phyloP scores from a whole-genome alignment of 371 early-diverging fungal species.

The Mucor racemosus region DNA sequence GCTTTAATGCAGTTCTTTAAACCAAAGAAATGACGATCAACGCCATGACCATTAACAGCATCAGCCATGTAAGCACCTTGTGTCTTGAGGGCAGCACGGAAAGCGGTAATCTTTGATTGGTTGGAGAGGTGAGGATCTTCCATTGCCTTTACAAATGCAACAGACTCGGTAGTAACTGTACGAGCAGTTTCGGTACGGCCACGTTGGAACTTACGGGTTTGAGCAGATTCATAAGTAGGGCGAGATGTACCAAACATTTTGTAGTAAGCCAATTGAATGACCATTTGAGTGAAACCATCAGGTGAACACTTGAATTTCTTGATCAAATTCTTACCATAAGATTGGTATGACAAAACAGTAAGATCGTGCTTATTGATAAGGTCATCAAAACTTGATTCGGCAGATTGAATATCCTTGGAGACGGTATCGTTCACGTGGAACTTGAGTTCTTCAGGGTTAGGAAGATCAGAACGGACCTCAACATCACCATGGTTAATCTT shows the following conservation, averaged over 20 bases:
- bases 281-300: slow-evolving; percentile 95
- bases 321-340: slow-evolving; percentile 91
- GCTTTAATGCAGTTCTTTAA: slow-evolving; percentile 59
- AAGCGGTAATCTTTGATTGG: slow-evolving; percentile 68
- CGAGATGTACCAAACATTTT: slow-evolving; percentile 79
- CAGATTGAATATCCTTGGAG: slow-evolving; percentile 58
- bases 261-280: slow-evolving; percentile 94
- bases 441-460: slow-evolving; percentile 67
- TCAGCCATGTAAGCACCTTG: slow-evolving; percentile 86
- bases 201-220: slow-evolving; percentile 87
- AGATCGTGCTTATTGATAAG: slow-evolving; percentile 80
- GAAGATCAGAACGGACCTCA: slow-evolving; percentile 56
- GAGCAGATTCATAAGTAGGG: slow-evolving; percentile 94
- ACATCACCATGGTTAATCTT: slow-evolving; percentile 66
- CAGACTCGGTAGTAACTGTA: slow-evolving; percentile 81
- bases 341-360: slow-evolving; percentile 77
- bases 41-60: slow-evolving; percentile 84
- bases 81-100: slow-evolving; percentile 74
- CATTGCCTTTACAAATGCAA: slow-evolving; percentile 91
- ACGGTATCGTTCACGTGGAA: slow-evolving; percentile 69
- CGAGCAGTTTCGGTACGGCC: slow-evolving; percentile 97
- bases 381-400: slow-evolving; percentile 72
- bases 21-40: slow-evolving; percentile 92
- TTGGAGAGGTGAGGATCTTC: slow-evolving; percentile 61
- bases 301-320: slow-evolving; percentile 88